A percentile compares a stretch with the other conserved stretches of the same genome.
phyloP scores from a whole-genome alignment of 2,329 filamentous ascomycete species.

The Didymella lethalis region DNA sequence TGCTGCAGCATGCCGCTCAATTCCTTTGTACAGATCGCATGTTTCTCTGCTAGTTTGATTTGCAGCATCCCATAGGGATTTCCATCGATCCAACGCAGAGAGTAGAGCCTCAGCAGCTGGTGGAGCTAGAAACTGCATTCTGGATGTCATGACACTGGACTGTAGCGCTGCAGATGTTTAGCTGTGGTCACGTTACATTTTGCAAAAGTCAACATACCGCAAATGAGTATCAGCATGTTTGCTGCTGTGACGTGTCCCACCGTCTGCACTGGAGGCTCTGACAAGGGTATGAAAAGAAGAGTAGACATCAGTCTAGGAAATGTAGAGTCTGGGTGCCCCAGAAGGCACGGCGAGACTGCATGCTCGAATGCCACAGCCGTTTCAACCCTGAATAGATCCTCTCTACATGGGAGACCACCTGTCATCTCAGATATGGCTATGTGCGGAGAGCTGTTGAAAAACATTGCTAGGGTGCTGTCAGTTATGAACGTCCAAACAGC shows the following conservation, averaged over 20 bases:
- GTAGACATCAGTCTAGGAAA: background rate
- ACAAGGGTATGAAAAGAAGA: background rate
- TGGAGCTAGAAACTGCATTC: background rate
- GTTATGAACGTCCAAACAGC: slow-evolving; percentile 7
- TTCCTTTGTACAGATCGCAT: background rate
- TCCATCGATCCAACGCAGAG: background rate
- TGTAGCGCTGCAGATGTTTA: background rate
- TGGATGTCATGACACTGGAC: background rate
- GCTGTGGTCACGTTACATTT: background rate
- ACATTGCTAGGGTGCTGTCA: slow-evolving; percentile 10
- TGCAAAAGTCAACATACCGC: background rate
- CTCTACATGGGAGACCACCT: slow-evolving; percentile 10
- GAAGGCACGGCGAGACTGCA: background rate
- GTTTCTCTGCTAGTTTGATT: background rate
- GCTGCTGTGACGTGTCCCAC: background rate
- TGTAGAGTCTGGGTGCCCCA: background rate
- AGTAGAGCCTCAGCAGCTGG: background rate
- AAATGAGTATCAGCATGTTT: slow-evolving; percentile 1
- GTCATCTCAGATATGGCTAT: slow-evolving; percentile 15
- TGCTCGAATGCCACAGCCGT: slow-evolving; percentile 12
- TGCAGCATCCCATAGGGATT: background rate
- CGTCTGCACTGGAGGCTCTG: background rate
- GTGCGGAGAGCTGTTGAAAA: slow-evolving; percentile 16
- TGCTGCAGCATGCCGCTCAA: slow-evolving; percentile 6
- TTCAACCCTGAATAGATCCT: slow-evolving; percentile 10